Evolutionary conservation across 306 rosid genomes (phyloP).

Genomic region (Cucumis cinereus): DNA sequence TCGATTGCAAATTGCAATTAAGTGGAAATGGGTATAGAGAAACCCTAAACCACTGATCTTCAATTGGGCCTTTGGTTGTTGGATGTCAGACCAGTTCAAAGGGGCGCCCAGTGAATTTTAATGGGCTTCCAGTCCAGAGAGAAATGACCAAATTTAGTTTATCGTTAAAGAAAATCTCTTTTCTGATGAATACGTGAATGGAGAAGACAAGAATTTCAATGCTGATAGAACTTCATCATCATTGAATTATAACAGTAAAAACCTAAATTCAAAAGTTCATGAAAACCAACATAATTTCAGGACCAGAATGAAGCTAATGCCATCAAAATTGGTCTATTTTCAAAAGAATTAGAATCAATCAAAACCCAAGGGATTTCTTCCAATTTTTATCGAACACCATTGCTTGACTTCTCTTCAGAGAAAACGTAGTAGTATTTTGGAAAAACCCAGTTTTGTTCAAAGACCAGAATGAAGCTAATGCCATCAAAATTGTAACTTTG

Average conservation of each 20-base stretch:
- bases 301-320: no score
- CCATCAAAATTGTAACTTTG: background rate
- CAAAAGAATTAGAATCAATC: background rate
- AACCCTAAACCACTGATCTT: conserved; percentile 14
- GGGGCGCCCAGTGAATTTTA: background rate
- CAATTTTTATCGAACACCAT: background rate
- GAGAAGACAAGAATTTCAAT: background rate
- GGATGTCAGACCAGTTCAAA: background rate
- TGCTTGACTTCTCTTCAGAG: background rate
- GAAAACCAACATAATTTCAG: background rate
- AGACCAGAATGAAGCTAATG: background rate
- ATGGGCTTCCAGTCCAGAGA: background rate
- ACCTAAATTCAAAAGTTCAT: background rate
- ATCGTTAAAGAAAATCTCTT: background rate
- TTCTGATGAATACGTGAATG: background rate
- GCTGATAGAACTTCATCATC: background rate
- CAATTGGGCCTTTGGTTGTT: background rate
- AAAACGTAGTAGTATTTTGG: background rate
- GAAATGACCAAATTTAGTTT: background rate
- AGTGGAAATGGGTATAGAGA: background rate
- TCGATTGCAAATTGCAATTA: background rate
- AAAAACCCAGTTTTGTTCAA: background rate
- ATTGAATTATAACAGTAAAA: background rate
- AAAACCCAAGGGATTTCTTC: background rate
- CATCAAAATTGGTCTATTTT: background rate